A percentile compares a stretch with the other conserved stretches of the same genome.
phyloP scores from a whole-genome alignment of 2,329 filamentous ascomycete genomes.

The Microcera coccophila region DNA sequence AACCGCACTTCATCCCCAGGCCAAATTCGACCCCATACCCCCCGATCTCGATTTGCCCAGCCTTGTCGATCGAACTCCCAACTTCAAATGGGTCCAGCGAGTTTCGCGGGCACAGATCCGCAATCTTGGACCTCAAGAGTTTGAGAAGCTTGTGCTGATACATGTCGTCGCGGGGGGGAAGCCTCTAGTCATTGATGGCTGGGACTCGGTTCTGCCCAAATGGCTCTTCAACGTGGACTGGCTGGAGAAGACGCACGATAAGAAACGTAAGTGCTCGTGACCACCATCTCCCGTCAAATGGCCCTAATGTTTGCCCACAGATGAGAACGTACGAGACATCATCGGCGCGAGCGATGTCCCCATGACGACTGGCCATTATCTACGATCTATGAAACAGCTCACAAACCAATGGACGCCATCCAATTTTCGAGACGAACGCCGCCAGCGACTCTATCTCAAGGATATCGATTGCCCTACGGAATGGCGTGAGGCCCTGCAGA shows the following conservation, averaged over 20 bases:
- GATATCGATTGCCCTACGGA: constrained; percentile 91
- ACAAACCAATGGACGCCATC: constrained; percentile 74
- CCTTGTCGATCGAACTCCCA: constrained; percentile 73
- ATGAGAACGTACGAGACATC: constrained; percentile 82
- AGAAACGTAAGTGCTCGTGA: constrained; percentile 59
- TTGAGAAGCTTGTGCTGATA: constrained; percentile 78
- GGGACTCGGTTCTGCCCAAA: constrained; percentile 69
- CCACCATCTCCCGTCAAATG: not conserved
- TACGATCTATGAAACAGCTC: constrained; percentile 80
- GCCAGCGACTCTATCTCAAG: constrained; percentile 90
- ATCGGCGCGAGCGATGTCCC: constrained; percentile 67
- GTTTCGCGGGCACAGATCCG: constrained; percentile 77
- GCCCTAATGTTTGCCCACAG: constrained; percentile 41
- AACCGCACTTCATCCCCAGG: constrained; percentile 68
- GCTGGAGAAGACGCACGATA: constrained; percentile 73
- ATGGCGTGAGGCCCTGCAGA: constrained; percentile 77
- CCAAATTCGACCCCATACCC: constrained; percentile 86
- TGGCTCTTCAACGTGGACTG: constrained; percentile 77
- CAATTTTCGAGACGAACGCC: constrained; percentile 73
- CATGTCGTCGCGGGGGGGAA: constrained; percentile 83
- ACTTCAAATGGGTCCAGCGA: constrained; percentile 82
- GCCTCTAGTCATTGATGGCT: constrained; percentile 87
- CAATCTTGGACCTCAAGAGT: constrained; percentile 69
- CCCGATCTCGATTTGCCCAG: constrained; percentile 74
- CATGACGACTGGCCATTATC: constrained; percentile 85